Conservation (phyloP, 164 flowering plant species). For the Litsea cubeba region DNA sequence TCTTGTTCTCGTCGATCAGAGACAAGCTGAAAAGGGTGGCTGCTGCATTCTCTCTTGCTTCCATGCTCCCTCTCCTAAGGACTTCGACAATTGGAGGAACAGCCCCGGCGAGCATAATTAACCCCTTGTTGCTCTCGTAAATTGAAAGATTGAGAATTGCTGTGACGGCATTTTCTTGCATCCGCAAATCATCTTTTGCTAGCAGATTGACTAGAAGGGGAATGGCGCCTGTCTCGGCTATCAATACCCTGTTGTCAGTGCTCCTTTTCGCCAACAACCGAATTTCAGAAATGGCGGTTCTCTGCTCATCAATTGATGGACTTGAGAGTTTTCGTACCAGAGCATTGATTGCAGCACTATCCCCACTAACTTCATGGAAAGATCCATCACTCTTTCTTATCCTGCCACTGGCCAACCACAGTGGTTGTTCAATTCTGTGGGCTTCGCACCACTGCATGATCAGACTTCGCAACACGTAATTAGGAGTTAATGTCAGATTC, state of each 20-base stretch:
- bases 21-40: constrained; percentile 93
- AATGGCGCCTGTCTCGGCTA: constrained; percentile 89
- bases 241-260: constrained; percentile 77
- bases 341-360: constrained; percentile 55
- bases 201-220: constrained; percentile 68
- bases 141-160: constrained; percentile 90
- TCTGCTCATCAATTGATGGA: constrained; percentile 45
- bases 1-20: constrained; percentile 80
- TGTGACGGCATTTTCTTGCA: constrained; percentile 88
- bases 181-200: constrained; percentile 46
- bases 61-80: constrained; percentile 73
- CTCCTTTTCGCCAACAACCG: constrained; percentile 80
- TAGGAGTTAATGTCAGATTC: constrained; percentile 68
- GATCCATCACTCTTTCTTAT: constrained; percentile 71
- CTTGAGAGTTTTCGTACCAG: constrained; percentile 67
- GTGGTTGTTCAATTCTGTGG: constrained; percentile 64
- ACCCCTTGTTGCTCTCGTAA: constrained; percentile 73
- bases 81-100: constrained; percentile 79
- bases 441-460: constrained; percentile 70
- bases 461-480: constrained; percentile 76
- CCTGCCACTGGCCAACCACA: constrained; percentile 42
- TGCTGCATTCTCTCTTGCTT: constrained; percentile 88
- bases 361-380: constrained; percentile 61
- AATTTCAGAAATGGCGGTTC: constrained; percentile 62
- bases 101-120: constrained; percentile 81